Evolutionary conservation across 805 yeast genomes (phyloP).

Genomic region (Yarrowia sp.): DNA sequence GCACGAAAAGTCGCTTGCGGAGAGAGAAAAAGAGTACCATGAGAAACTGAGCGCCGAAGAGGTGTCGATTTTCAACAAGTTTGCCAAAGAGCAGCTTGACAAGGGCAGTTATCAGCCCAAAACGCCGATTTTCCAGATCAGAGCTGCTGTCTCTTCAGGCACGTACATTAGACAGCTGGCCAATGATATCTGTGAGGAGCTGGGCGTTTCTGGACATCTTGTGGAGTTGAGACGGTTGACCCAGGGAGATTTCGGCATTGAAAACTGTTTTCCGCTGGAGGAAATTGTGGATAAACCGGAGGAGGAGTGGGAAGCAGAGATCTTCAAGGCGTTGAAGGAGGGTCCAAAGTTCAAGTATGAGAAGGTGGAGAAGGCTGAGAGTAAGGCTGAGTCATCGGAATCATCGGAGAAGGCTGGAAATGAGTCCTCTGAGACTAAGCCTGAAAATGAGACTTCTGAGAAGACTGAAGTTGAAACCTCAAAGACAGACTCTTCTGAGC

Average conservation of each 20-base stretch:
- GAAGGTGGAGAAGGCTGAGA: neutral
- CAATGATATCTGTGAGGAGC: conserved; percentile 85
- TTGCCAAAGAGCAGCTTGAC: conserved; percentile 62
- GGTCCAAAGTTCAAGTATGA: conserved; percentile 18
- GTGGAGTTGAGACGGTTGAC: conserved; percentile 73
- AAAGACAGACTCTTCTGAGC: too few species aligned
- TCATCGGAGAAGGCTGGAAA: neutral
- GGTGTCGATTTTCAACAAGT: conserved; percentile 53
- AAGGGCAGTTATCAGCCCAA: conserved; percentile 20
- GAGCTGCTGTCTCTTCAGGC: conserved; percentile 87
- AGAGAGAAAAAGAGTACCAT: conserved; percentile 47
- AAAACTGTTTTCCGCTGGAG: conserved; percentile 67
- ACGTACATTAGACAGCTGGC: conserved; percentile 90
- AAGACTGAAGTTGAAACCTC: neutral
- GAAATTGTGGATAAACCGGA: conserved; percentile 70
- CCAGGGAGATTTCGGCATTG: conserved; percentile 87
- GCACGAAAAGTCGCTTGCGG: conserved; percentile 22
- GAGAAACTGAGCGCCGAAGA: conserved; percentile 46
- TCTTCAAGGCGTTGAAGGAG: conserved; percentile 34
- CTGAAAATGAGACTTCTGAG: neutral
- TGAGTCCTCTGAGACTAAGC: neutral
- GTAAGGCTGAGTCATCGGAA: neutral
- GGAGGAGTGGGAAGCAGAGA: conserved; percentile 60
- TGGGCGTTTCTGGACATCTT: conserved; percentile 87
- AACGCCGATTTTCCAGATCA: conserved; percentile 64